phyloP scores from a whole-genome alignment of 2,329 filamentous ascomycete species.

The Colletotrichum costaricense region DNA sequence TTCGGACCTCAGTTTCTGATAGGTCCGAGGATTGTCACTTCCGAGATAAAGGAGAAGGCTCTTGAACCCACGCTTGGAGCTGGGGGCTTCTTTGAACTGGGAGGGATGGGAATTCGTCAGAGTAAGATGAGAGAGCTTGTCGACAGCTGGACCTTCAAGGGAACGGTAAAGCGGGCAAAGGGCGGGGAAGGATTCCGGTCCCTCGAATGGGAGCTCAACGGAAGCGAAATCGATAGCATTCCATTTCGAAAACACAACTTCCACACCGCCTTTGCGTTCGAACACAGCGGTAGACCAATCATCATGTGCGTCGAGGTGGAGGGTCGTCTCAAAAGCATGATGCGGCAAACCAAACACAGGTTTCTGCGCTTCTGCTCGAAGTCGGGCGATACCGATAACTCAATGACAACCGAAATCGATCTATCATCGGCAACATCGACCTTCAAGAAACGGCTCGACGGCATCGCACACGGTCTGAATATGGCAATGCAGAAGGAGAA shows the following conservation, averaged over 20 bases:
- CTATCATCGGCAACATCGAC: background rate
- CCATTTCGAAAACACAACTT: rapidly evolving
- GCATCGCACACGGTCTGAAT: background rate
- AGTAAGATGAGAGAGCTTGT: background rate
- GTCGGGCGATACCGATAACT: rapidly evolving
- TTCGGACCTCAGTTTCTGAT: background rate
- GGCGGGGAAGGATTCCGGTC: rapidly evolving
- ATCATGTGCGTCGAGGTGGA: background rate
- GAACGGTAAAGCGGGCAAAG: background rate
- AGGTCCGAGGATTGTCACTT: rapidly evolving
- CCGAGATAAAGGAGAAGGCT: background rate
- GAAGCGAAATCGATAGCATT: rapidly evolving
- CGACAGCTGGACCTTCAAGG: background rate
- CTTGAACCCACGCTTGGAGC: background rate
- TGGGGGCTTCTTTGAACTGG: rapidly evolving
- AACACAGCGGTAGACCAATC: background rate
- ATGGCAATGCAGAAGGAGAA: background rate
- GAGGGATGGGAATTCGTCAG: background rate
- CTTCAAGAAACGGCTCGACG: too few species aligned
- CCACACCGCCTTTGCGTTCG: background rate
- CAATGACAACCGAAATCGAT: background rate
- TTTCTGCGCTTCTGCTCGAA: rapidly evolving
- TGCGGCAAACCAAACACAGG: rapidly evolving
- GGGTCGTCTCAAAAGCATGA: background rate
- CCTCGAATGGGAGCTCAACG: background rate